These are phyloP conservation scores for Perkinsela sp. DNA, from an alignment of 208 protist species.

Conservation along the genomic window DNA sequence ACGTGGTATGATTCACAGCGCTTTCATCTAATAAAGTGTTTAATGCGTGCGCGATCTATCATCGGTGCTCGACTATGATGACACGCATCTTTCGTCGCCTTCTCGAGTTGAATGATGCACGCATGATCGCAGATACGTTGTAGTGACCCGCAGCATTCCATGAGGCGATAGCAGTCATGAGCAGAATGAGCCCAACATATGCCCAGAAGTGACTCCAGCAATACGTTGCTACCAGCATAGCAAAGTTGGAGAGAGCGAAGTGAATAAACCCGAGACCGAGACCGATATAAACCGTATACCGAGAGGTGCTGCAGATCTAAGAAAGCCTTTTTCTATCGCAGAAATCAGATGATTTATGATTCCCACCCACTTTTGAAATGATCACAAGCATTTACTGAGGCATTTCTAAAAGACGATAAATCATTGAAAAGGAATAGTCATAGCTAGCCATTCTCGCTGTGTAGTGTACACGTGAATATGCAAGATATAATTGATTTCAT, in stretches of 20 bases:
- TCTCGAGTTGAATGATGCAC: neutral
- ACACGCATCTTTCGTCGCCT: neutral
- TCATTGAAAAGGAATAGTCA: too few species aligned
- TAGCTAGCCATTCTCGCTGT: too few species aligned
- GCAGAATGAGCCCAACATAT: neutral
- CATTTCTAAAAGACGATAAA: neutral
- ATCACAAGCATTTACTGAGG: neutral
- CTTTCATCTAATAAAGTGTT: too few species aligned
- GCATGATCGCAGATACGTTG: neutral
- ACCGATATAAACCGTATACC: too few species aligned
- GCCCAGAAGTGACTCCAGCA: slow-evolving; percentile 1
- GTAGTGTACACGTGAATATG: too few species aligned
- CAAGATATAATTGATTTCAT: too few species aligned
- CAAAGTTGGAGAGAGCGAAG: neutral
- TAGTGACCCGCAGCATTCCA: neutral
- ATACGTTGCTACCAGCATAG: neutral
- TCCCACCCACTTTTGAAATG: neutral
- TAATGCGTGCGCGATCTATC: too few species aligned
- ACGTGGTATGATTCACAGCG: too few species aligned
- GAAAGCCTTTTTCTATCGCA: neutral
- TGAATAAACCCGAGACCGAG: too few species aligned
- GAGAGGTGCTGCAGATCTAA: too few species aligned
- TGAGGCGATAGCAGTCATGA: neutral
- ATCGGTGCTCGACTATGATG: too few species aligned
- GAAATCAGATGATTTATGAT: neutral